phyloP scores from a whole-genome alignment of 2,329 filamentous ascomycete genomes.

The Phialemonium atrogriseum region DNA sequence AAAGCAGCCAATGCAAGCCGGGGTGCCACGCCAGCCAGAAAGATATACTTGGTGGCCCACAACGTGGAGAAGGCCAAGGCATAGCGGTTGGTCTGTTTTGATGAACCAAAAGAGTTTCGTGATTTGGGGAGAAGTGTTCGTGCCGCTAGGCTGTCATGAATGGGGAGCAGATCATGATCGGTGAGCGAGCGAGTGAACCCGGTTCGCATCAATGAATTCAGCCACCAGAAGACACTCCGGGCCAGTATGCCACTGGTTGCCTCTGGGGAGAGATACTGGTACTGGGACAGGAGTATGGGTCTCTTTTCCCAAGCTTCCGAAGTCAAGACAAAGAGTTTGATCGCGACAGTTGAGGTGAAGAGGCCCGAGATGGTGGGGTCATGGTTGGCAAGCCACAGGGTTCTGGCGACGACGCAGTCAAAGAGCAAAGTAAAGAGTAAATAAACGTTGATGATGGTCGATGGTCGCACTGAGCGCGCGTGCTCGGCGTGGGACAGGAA shows the following conservation, averaged over 20 bases:
- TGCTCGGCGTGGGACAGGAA: constrained; percentile 6
- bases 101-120: constrained; percentile 2
- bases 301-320: constrained; percentile 18
- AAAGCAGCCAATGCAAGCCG: constrained; percentile 3
- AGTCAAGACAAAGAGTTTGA: constrained; percentile 13
- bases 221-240: constrained; percentile 18
- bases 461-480: constrained; percentile 4
- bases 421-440: constrained; percentile 6
- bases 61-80: constrained; percentile 14
- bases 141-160: constrained; percentile 12
- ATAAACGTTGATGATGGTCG: constrained; percentile 7
- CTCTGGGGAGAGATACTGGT: constrained; percentile 14
- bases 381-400: constrained; percentile 6
- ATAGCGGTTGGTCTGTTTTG: constrained; percentile 3
- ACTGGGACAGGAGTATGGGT: constrained; percentile 13
- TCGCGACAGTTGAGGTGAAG: constrained; percentile 13
- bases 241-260: constrained; percentile 14
- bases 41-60: constrained; percentile 9
- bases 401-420: constrained; percentile 1
- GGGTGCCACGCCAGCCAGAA: constrained; percentile 5
- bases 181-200: constrained; percentile 14
- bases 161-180: constrained; percentile 15
- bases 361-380: constrained; percentile 10
- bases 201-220: constrained; percentile 15
- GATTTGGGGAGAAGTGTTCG: constrained; percentile 3